Conservation (phyloP, 345 rosid genomes). For the Euphorbia peplus region DNA sequence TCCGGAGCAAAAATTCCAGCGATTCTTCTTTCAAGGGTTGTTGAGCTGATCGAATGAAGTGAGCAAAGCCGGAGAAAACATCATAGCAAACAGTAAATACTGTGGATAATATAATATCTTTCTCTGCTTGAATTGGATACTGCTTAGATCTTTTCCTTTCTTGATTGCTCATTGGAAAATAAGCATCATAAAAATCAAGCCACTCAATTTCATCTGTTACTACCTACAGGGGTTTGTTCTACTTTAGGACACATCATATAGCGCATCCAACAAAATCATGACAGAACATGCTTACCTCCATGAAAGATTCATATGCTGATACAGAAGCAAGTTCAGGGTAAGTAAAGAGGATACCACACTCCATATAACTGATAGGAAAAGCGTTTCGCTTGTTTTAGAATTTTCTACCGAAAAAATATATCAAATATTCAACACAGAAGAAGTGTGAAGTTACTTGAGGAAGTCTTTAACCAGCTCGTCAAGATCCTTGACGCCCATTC, state of each 20-base stretch:
- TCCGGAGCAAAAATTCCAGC: slow-evolving; percentile 50
- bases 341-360: slow-evolving; percentile 61
- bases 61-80: slow-evolving; percentile 67
- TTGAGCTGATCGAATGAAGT: slow-evolving; percentile 54
- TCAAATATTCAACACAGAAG: neutral
- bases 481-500: slow-evolving; percentile 49
- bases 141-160: slow-evolving; percentile 51
- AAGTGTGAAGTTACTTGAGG: slow-evolving; percentile 40
- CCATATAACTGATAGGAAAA: slow-evolving; percentile 53
- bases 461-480: slow-evolving; percentile 59
- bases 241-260: slow-evolving; percentile 2
- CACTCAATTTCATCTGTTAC: slow-evolving; percentile 67
- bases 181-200: slow-evolving; percentile 54
- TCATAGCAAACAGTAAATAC: slow-evolving; percentile 66
- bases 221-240: slow-evolving; percentile 35
- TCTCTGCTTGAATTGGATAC: slow-evolving; percentile 58
- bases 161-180: slow-evolving; percentile 22
- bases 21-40: slow-evolving; percentile 47
- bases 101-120: slow-evolving; percentile 53
- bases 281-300: slow-evolving; percentile 44
- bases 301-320: slow-evolving; percentile 50
- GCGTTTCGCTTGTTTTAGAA: slow-evolving; percentile 3
- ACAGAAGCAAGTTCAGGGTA: slow-evolving; percentile 51
- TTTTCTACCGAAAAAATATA: slow-evolving; percentile 1
- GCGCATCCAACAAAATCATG: slow-evolving; percentile 17